phyloP scores from a whole-genome alignment of 208 protist genomes.

The Leishmania mexicana region DNA sequence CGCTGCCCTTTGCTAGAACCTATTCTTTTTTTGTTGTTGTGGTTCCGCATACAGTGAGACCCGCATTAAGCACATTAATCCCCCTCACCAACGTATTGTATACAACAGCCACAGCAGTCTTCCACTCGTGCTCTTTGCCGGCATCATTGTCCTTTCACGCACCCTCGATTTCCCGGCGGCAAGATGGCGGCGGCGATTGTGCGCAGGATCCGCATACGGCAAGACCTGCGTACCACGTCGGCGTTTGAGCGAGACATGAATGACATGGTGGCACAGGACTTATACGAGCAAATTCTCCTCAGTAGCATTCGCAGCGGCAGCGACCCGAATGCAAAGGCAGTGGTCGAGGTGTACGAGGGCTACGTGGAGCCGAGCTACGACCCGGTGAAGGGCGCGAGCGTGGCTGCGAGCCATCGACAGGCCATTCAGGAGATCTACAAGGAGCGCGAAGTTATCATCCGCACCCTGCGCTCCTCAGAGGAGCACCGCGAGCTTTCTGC shows the following conservation, averaged over 20 bases:
- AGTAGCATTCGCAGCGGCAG: slow-evolving; percentile 63
- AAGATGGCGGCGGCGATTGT: slow-evolving; percentile 13
- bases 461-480: slow-evolving; percentile 53
- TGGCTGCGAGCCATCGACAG: slow-evolving; percentile 43
- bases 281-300: slow-evolving; percentile 86
- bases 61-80: not conserved
- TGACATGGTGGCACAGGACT: slow-evolving; percentile 66
- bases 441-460: slow-evolving; percentile 74
- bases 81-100: not conserved
- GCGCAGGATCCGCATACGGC: slow-evolving; percentile 52
- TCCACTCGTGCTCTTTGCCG: not conserved
- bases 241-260: slow-evolving; percentile 75
- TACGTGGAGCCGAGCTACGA: slow-evolving; percentile 76
- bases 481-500: slow-evolving; percentile 61
- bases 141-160: not conserved
- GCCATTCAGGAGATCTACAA: slow-evolving; percentile 46
- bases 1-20: not conserved
- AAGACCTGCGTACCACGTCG: slow-evolving; percentile 65
- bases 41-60: not conserved
- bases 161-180: not conserved
- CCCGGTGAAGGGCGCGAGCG: slow-evolving; percentile 32
- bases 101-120: not conserved
- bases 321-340: slow-evolving; percentile 68
- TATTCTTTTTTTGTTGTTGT: too few relatives aligned
- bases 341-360: slow-evolving; percentile 63